Conservation (phyloP, 78 protist species). For the Dictyostelium discoideum region dicty_2.7 NC_007088.5:2572001-2572500, state of each 20-base stretch:
- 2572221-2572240: slow-evolving; percentile 90
- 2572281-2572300: slow-evolving; percentile 89
- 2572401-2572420: not conserved
- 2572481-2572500: not conserved
- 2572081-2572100: slow-evolving; percentile 87
- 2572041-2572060: slow-evolving; percentile 82
- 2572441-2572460: not conserved
- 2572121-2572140: slow-evolving; percentile 76
- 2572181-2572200: slow-evolving; percentile 90
- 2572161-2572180: slow-evolving; percentile 82
- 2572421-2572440: not conserved
- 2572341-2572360: slow-evolving; percentile 84
- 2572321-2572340: slow-evolving; percentile 91
- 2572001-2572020: slow-evolving; percentile 25
- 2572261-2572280: slow-evolving; percentile 93
- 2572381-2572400: slow-evolving; percentile 64
- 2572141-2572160: slow-evolving; percentile 91
- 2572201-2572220: slow-evolving; percentile 95
- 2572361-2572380: slow-evolving; percentile 87
- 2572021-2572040: slow-evolving; percentile 70
- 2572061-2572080: slow-evolving; percentile 86
- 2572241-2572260: slow-evolving; percentile 65
- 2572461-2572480: not conserved
- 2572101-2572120: slow-evolving; percentile 81
- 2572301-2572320: slow-evolving; percentile 91